phyloP scores from a whole-genome alignment of 2,329 filamentous ascomycete genomes.

The Pestalotiopsis fici region DNA sequence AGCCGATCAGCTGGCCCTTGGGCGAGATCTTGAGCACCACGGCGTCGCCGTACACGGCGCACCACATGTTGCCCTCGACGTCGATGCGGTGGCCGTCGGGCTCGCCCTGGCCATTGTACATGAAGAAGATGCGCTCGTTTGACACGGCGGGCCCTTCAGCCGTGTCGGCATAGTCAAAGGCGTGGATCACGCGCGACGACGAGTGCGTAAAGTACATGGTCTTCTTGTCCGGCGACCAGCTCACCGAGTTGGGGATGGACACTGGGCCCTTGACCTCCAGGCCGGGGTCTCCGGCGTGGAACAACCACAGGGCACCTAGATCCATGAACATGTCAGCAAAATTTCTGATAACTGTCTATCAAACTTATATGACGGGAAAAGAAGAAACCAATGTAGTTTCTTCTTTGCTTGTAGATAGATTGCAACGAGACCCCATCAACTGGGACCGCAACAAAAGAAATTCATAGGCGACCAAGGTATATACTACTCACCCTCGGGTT shows the following conservation, averaged over 20 bases:
- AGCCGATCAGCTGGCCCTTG: constrained; percentile 69
- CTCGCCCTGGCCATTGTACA: constrained; percentile 63
- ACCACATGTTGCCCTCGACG: constrained; percentile 84
- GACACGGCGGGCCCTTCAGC: constrained; percentile 61
- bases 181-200: constrained; percentile 67
- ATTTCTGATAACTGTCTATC: too few species aligned
- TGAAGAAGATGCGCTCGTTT: constrained; percentile 73
- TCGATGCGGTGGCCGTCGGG: constrained; percentile 89
- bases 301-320: constrained; percentile 71
- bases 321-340: not conserved
- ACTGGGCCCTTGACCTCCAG: constrained; percentile 60
- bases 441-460: too few species aligned
- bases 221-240: constrained; percentile 73
- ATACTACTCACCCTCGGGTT: constrained; percentile 54
- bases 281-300: constrained; percentile 63
- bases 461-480: too few species aligned
- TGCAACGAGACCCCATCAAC: too few species aligned
- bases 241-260: constrained; percentile 82
- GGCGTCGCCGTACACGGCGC: constrained; percentile 78
- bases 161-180: constrained; percentile 67
- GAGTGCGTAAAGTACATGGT: constrained; percentile 86
- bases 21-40: constrained; percentile 75
- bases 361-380: too few species aligned
- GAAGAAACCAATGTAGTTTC: not conserved
- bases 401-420: not conserved